Evolutionary conservation across 2,329 filamentous ascomycete genomes (phyloP).

Genomic region (Monilinia fructigena): DNA sequence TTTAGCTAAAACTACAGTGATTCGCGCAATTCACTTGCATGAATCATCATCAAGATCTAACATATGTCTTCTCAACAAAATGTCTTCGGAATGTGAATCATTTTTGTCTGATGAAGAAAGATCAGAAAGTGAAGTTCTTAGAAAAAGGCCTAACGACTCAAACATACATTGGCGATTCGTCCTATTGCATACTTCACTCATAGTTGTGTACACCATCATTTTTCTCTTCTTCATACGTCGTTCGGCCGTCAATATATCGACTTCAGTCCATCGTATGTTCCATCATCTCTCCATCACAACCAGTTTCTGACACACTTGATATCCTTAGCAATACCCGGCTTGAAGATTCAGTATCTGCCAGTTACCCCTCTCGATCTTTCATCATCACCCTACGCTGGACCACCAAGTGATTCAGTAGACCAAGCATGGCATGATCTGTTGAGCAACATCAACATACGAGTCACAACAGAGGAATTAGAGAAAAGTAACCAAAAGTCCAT

Average conservation of each 20-base stretch:
- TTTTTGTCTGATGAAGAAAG: slow-evolving; percentile 1
- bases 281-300: background rate
- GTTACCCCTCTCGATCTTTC: slow-evolving; percentile 5
- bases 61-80: background rate
- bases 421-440: slow-evolving; percentile 24
- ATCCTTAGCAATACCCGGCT: background rate
- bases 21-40: background rate
- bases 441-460: slow-evolving; percentile 20
- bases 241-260: background rate
- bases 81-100: slow-evolving; percentile 10
- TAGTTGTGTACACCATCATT: background rate
- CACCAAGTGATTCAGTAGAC: slow-evolving; percentile 17
- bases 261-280: slow-evolving; percentile 11
- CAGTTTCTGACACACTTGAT: background rate
- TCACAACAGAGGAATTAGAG: slow-evolving; percentile 17
- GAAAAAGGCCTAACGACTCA: no score
- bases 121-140: background rate
- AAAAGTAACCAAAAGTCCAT: slow-evolving; percentile 10
- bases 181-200: background rate
- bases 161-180: background rate
- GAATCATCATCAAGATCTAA: background rate
- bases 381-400: slow-evolving; percentile 18
- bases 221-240: background rate
- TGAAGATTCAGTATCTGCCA: slow-evolving; percentile 2
- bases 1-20: background rate